phyloP scores from a whole-genome alignment of 768 basidiomycete genomes.

The Lentinula raphanica region DNA sequence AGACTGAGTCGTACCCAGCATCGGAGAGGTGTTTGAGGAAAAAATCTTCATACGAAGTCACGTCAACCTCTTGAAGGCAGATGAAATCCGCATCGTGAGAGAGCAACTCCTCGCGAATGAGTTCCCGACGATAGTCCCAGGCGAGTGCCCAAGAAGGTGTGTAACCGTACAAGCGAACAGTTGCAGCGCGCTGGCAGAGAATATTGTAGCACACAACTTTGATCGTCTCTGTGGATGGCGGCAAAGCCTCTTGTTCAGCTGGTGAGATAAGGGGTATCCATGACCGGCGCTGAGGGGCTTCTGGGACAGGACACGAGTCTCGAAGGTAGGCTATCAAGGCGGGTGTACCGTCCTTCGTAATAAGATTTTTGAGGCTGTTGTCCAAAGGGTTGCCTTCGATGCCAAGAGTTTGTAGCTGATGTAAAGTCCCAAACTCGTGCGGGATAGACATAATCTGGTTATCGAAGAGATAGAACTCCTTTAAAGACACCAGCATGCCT shows the following conservation, averaged over 20 bases:
- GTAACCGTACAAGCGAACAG: constrained; percentile 87
- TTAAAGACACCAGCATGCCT: constrained; percentile 84
- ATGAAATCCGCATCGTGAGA: constrained; percentile 82
- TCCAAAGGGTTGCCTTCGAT: constrained; percentile 97
- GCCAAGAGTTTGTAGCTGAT: constrained; percentile 89
- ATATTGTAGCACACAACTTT: constrained; percentile 90
- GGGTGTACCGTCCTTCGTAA: constrained; percentile 93
- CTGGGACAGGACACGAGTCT: constrained; percentile 82
- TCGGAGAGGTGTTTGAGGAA: constrained; percentile 69
- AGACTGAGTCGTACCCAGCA: constrained; percentile 86
- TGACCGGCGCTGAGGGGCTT: constrained; percentile 72
- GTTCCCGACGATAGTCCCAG: constrained; percentile 92
- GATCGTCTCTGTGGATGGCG: constrained; percentile 62
- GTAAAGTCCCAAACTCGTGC: constrained; percentile 80
- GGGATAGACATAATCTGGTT: constrained; percentile 87
- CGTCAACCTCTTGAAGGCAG: constrained; percentile 94
- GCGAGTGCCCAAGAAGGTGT: constrained; percentile 93
- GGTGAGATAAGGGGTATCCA: constrained; percentile 62
- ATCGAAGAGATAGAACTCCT: constrained; percentile 94
- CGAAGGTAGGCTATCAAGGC: constrained; percentile 88
- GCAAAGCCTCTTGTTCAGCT: constrained; percentile 50
- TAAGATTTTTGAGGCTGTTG: constrained; percentile 61
- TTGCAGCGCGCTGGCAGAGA: constrained; percentile 86
- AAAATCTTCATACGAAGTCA: constrained; percentile 86
- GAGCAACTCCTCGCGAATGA: constrained; percentile 81